Evolutionary conservation across 345 rosid species (phyloP), one percentile per base, ranked within the genome.

Genomic region (Citropsis articulata): DNA sequence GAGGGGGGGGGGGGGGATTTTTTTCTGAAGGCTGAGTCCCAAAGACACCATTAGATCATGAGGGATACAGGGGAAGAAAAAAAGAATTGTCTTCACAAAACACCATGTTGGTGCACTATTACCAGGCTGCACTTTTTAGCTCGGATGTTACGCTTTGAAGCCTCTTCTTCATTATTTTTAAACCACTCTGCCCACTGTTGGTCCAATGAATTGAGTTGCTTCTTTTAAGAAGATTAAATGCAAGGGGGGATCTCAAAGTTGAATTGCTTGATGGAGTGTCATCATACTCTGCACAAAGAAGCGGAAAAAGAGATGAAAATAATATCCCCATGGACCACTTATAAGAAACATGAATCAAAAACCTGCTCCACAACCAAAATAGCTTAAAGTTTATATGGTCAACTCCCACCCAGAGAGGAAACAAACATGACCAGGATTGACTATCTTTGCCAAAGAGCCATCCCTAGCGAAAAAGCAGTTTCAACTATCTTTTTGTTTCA

Each of bases 81-180:
- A 21, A 12, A 14, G 6, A 61, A 28, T 19, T 18, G 62, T 27
- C 63, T 31, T 16, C 60, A 31, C 16, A 9, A 69, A 55, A 66
- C 66, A 62, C 65, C 50, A 76, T 10, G 67, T 63, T 36, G 75
- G 27, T 62, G 36, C 53, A 57, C 42, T 57, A 55, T 89, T 80
- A 92, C 90, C 95, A 89, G 65, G 84, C 86, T 60, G 82, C 81
- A 76, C 86, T 89, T 84, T 96, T 88, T 65, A 93, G 87, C 56
- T 89, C 98, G 30, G 92, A 85, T 36, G 93, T 92, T 71, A 96
- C 97, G 71, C 85, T 97, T 80, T 95, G 97, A 78, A 95, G 81
- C 86, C 84, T 90, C 87, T 90, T 89, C 86, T 85, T 93, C 72
- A 95, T 79, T 67, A 93, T 88, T 79, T 82, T 88, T 55, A 91